These are phyloP conservation scores for Heracleum sosnowskyi DNA, from an alignment of 129 eudicot species.

Conservation along the genomic window DNA sequence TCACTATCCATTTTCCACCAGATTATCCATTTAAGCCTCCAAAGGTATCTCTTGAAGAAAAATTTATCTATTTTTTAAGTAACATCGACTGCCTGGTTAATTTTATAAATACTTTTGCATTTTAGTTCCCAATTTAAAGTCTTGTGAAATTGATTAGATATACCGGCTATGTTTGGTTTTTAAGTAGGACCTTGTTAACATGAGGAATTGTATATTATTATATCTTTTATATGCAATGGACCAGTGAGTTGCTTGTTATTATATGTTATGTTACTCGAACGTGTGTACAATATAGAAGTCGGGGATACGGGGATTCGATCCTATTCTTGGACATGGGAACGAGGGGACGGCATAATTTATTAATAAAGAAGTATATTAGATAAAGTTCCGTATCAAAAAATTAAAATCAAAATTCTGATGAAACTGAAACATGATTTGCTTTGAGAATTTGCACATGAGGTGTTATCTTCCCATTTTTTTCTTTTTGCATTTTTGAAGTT, in stretches of 20 bases:
- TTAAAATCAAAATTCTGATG: background rate
- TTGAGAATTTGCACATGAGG: background rate
- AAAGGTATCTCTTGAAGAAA: background rate
- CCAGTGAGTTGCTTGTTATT: background rate
- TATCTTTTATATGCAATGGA: background rate
- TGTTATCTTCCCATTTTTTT: background rate
- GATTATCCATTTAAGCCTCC: conserved; percentile 7
- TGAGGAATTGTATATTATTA: background rate
- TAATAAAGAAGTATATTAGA: background rate
- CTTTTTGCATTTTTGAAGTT: background rate
- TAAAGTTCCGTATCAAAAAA: background rate
- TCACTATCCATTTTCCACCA: conserved; percentile 6
- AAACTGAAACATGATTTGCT: background rate
- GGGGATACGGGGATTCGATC: background rate
- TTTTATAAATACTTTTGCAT: background rate
- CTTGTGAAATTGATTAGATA: background rate
- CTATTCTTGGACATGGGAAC: background rate
- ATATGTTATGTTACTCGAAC: background rate
- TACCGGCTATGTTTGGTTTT: background rate
- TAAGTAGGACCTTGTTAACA: background rate
- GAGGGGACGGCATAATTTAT: background rate
- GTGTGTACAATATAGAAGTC: no score
- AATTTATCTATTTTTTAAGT: background rate
- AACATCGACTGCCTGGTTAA: background rate
- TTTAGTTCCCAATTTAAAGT: background rate